Conservation (phyloP, 345 rosid genomes). For the Populus deltoides region DNA sequence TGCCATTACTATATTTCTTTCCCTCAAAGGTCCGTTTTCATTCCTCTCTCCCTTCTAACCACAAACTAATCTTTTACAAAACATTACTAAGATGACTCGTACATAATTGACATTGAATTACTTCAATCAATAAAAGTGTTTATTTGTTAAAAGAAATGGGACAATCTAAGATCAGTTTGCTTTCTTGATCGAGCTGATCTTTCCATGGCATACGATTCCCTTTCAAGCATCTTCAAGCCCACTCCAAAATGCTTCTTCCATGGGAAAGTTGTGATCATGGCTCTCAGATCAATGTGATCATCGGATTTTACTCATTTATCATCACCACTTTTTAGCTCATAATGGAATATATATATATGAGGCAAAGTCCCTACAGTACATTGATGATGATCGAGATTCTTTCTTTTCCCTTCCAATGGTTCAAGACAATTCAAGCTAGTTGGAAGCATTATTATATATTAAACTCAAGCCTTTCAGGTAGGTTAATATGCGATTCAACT, state of each 20-base stretch:
- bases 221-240: too few species aligned
- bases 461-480: too few species aligned
- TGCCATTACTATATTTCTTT: not conserved
- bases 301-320: not conserved
- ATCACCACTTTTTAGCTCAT: not conserved
- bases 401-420: not conserved
- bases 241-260: not conserved
- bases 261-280: not conserved
- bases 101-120: too few species aligned
- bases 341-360: too few species aligned
- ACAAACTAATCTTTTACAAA: too few species aligned
- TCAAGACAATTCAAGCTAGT: not conserved
- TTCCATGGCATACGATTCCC: slow-evolving; percentile 8
- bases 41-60: too few species aligned
- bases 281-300: not conserved
- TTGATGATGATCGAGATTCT: not conserved
- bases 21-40: not conserved
- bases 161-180: not conserved
- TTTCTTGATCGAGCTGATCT: not conserved
- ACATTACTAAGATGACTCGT: too few species aligned
- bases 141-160: not conserved
- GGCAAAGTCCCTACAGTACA: not conserved
- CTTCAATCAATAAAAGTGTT: too few species aligned
- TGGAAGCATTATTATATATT: not conserved
- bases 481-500: too few species aligned